Evolutionary conservation across 2,329 filamentous ascomycete species (phyloP).

Genomic region (Colletotrichum falcatum): DNA sequence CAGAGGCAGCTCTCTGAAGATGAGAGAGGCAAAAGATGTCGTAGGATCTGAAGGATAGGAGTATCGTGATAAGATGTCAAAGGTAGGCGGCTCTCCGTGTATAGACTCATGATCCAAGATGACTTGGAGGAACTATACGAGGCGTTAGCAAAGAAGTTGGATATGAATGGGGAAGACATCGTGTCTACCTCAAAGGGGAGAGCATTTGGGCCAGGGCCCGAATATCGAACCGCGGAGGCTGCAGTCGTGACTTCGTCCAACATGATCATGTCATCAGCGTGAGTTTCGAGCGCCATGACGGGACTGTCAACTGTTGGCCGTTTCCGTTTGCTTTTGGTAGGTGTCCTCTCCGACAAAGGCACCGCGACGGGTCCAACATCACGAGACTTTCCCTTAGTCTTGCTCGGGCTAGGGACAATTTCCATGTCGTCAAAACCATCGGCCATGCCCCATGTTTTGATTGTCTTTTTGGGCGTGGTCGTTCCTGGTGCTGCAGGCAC

Average conservation of each 20-base stretch:
- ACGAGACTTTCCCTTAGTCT: slow-evolving; percentile 57
- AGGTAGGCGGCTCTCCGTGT: slow-evolving; percentile 68
- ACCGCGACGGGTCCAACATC: slow-evolving; percentile 58
- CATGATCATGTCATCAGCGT: slow-evolving; percentile 57
- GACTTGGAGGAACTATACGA: slow-evolving; percentile 67
- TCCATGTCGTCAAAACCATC: slow-evolving; percentile 83
- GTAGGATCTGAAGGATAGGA: slow-evolving; percentile 72
- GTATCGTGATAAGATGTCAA: slow-evolving; percentile 76
- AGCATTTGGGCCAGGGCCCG: slow-evolving; percentile 28
- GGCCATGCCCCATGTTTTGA: slow-evolving; percentile 68
- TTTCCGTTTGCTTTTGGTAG: slow-evolving; percentile 79
- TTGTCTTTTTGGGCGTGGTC: slow-evolving; percentile 69
- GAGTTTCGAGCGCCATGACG: slow-evolving; percentile 68
- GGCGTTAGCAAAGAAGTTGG: slow-evolving; percentile 42
- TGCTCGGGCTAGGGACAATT: slow-evolving; percentile 65
- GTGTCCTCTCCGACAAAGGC: slow-evolving; percentile 66
- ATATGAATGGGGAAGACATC: background rate
- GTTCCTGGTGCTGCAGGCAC: slow-evolving; percentile 44
- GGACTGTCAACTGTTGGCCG: slow-evolving; percentile 75
- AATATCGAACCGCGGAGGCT: background rate
- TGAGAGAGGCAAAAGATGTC: slow-evolving; percentile 73
- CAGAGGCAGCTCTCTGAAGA: slow-evolving; percentile 74
- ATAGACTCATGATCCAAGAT: slow-evolving; percentile 72
- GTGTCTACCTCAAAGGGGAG: slow-evolving; percentile 60
- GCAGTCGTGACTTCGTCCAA: slow-evolving; percentile 45